Conservation (phyloP, 2,329 filamentous ascomycete genomes). For the Pleoardoris graminearum region DNA sequence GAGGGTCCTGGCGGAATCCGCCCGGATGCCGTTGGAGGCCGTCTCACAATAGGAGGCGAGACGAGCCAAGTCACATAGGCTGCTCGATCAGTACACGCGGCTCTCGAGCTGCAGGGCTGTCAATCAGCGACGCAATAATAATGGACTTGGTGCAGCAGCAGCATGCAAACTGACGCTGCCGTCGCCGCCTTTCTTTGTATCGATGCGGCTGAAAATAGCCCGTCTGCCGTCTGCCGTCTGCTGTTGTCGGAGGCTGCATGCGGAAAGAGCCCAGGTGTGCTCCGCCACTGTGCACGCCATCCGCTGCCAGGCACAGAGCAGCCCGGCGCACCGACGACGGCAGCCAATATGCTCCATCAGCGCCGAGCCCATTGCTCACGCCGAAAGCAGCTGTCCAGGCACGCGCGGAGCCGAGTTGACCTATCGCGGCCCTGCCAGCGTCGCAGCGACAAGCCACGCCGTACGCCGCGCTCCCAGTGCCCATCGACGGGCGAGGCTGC, state of each 20-base stretch:
- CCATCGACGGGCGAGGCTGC: not conserved
- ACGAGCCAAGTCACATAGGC: slow-evolving; percentile 32
- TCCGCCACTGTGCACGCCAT: slow-evolving; percentile 13
- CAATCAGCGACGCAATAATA: not conserved
- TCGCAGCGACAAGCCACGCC: not conserved
- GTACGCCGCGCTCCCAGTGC: slow-evolving; percentile 3
- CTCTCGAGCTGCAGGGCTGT: slow-evolving; percentile 4
- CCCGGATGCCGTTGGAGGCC: slow-evolving; percentile 19
- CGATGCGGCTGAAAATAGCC: not conserved
- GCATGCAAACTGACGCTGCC: not conserved
- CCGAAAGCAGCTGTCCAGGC: not conserved
- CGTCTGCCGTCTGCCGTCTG: not conserved
- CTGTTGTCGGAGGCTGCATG: slow-evolving; percentile 7
- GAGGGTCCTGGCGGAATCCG: slow-evolving; percentile 26
- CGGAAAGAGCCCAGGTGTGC: slow-evolving; percentile 4
- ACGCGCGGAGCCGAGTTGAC: not conserved
- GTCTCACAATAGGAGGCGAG: slow-evolving; percentile 36
- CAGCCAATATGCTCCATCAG: slow-evolving; percentile 10
- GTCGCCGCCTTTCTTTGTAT: not conserved
- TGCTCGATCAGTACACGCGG: slow-evolving; percentile 29
- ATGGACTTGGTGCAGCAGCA: no score
- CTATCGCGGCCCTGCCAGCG: slow-evolving; percentile 8
- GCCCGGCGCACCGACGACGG: not conserved
- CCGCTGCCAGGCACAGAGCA: slow-evolving; percentile 4
- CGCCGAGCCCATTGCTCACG: slow-evolving; percentile 1